Evolutionary conservation across 768 basidiomycete species (phyloP).

Genomic region (Suillus variegatus): DNA sequence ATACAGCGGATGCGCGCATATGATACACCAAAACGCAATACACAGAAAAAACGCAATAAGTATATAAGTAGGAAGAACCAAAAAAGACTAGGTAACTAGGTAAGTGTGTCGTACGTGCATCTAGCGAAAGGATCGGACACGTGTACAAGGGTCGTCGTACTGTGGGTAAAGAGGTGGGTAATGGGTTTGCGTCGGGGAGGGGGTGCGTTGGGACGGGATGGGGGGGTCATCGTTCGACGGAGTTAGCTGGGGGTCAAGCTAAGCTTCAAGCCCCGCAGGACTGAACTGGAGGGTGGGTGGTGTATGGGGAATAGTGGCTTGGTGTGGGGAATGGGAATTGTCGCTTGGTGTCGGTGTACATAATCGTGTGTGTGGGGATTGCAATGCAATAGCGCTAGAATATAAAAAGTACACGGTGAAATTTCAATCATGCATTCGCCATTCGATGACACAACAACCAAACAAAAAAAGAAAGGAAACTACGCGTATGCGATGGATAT

Average conservation of each 20-base stretch:
- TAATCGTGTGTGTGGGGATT: background rate
- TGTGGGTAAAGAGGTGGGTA: conserved; percentile 5
- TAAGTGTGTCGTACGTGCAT: background rate
- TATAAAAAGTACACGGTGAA: background rate
- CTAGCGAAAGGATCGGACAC: background rate
- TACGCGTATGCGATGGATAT: background rate
- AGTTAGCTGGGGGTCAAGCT: background rate
- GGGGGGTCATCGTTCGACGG: background rate
- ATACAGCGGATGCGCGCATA: background rate
- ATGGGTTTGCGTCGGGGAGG: background rate
- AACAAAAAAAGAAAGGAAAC: background rate
- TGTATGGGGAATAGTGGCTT: background rate
- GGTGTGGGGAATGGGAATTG: background rate
- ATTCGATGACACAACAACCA: background rate
- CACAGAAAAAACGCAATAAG: background rate
- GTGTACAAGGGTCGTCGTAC: background rate
- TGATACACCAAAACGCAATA: background rate
- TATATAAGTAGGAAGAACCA: background rate
- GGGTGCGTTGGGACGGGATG: background rate
- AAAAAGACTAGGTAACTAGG: background rate
- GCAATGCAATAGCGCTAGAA: background rate
- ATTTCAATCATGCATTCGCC: conserved; percentile 1
- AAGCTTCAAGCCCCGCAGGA: background rate
- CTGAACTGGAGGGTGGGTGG: background rate
- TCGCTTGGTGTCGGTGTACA: background rate